Evolutionary conservation across 495 filamentous ascomycete species (phyloP).

Genomic region (Mycothermus thermophilus): DNA sequence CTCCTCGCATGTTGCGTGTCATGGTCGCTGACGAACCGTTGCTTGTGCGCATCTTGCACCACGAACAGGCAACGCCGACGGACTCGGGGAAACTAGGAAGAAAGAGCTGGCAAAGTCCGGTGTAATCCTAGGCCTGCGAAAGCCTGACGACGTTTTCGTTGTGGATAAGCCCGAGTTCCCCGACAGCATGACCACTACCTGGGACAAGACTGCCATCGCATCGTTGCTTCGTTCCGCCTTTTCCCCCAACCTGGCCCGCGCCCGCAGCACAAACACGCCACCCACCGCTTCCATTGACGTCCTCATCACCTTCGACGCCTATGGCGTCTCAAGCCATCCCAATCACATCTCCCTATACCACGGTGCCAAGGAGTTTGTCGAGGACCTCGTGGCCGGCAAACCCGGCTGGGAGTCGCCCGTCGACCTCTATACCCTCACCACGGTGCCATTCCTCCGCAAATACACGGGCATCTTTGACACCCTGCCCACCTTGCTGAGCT

Average conservation of each 20-base stretch:
- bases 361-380: slow-evolving; percentile 61
- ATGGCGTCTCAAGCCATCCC: slow-evolving; percentile 70
- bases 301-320: slow-evolving; percentile 74
- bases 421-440: slow-evolving; percentile 68
- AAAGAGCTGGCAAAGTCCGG: slow-evolving; percentile 72
- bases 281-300: slow-evolving; percentile 57
- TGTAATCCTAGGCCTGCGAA: slow-evolving; percentile 55
- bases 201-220: slow-evolving; percentile 57
- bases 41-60: background rate
- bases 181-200: slow-evolving; percentile 69
- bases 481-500: slow-evolving; percentile 44
- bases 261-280: slow-evolving; percentile 18
- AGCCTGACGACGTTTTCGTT: slow-evolving; percentile 62
- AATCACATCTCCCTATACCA: slow-evolving; percentile 84
- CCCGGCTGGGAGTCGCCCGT: slow-evolving; percentile 58
- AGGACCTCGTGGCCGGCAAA: slow-evolving; percentile 45
- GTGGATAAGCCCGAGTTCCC: slow-evolving; percentile 70
- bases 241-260: slow-evolving; percentile 40
- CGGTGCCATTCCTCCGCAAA: slow-evolving; percentile 57
- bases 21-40: background rate
- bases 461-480: slow-evolving; percentile 67
- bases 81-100: slow-evolving; percentile 67
- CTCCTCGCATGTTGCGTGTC: background rate
- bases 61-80: slow-evolving; percentile 60
- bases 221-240: slow-evolving; percentile 54